Evolutionary conservation across 495 filamentous ascomycete species (phyloP), one percentile per base, ranked within the genome.

Genomic region (Aspergillus homomorphus): DNA sequence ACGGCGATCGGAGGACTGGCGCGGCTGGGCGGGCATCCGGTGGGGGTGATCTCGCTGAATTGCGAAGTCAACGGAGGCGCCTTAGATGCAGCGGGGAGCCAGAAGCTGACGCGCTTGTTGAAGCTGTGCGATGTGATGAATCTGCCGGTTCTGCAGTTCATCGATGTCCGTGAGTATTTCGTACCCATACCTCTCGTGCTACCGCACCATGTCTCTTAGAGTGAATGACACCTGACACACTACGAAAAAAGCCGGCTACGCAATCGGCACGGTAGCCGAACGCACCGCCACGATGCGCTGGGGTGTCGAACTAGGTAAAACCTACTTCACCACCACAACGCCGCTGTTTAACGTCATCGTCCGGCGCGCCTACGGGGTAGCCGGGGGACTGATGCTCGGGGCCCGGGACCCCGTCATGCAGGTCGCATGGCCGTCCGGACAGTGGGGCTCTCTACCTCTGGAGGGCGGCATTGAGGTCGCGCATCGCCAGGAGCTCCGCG

Each of bases 111-210:
- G 0, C 70, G 81, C 1, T 68, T 82, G 59, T 66, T 86, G 45
- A 87, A 86, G 60, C 72, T 86, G 61, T 84, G 81, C 58, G 84
- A 87, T 66, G 77, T 86, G 48, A 84, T 86, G 73, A 87, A 87
- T 50, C 62, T 87, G 16, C 84, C 84, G 4, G 67, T 87, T 23
- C 30, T 87, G 49, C 84, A 87, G 59, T 87, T 86, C 57, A 72
- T 87, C 22, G 84, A 87, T 66, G 74, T 84, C 24, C 78, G 76
- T 78, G 69, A 63, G 73, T 76, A 24, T 14, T 22, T 41, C 10
- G 42, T 26, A 19, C 14, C 19, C 23, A 12, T 46, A 16, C 33
- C 30, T n/a, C 4, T 19, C 54, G 3, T 23, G 28, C 8, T 18
- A 0, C 16, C 1, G 1, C 20, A 12, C n/a, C n/a, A n/a, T n/a